These are phyloP conservation scores for Trypanosomatidae sp. DNA, from an alignment of 208 protist genomes.

Conservation along the genomic window DNA sequence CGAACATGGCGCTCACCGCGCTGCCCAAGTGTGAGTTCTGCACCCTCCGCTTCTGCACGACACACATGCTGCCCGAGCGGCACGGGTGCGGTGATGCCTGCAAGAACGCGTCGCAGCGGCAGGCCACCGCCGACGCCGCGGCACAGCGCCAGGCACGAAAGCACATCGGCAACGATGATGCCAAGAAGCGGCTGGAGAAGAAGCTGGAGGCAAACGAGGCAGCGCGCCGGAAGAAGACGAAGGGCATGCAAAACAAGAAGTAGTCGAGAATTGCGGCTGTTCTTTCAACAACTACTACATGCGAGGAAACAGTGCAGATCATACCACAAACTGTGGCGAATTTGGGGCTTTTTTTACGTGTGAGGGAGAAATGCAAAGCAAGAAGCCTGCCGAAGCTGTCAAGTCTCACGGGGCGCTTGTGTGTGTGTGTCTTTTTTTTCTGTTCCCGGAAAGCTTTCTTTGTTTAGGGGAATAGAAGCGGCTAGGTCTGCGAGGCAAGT, in stretches of 20 bases:
- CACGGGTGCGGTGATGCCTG: conserved; percentile 80
- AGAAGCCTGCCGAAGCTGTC: too few relatives aligned
- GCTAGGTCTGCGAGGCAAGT: too few relatives aligned
- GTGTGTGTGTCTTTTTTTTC: too few relatives aligned
- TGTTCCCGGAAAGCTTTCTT: too few relatives aligned
- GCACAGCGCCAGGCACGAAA: conserved; percentile 53
- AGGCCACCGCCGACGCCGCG: conserved; percentile 60
- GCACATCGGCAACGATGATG: conserved; percentile 74
- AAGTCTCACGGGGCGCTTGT: too few relatives aligned
- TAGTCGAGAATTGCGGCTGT: too few relatives aligned
- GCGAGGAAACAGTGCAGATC: background rate
- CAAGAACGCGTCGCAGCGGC: conserved; percentile 53
- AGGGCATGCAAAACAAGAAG: conserved; percentile 21
- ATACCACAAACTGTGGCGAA: too few relatives aligned
- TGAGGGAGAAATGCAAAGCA: too few relatives aligned
- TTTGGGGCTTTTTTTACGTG: too few relatives aligned
- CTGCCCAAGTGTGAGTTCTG: conserved; percentile 76
- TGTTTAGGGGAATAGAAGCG: too few relatives aligned
- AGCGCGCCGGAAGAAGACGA: conserved; percentile 58
- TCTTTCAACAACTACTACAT: too few relatives aligned
- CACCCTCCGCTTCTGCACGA: conserved; percentile 60
- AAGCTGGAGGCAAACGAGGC: conserved; percentile 49
- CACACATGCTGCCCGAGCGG: conserved; percentile 78
- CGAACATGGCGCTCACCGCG: conserved; percentile 40
- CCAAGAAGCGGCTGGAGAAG: conserved; percentile 59